Base-by-base conservation (phyloP, 139 green algal species). In the Coelastrella sp. region DNA sequence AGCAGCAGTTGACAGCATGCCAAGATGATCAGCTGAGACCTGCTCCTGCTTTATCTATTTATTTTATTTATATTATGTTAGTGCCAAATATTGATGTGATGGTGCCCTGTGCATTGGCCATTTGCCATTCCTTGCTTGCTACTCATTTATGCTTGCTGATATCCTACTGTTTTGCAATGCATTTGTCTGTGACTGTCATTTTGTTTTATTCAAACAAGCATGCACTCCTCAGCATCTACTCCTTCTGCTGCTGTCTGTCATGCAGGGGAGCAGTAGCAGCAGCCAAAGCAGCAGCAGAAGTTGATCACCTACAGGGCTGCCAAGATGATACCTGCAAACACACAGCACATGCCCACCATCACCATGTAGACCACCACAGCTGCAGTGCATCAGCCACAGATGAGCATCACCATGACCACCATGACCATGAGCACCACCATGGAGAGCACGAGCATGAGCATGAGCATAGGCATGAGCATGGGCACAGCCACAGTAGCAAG, bases 261-360 rank as follows among this genome's bases (percentile, higher is more conserved):
- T 81, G 90, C 97, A 99, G 90, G 85, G 97, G 8, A 96, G 95
- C 78, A 19, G 78, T 84, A 11, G 78, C 78, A 66, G 78, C 78
- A 70, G 78, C 78, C 12, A 75, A 87, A 24, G 82, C 60, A 70
- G 82, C 82, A 70, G 82, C 82, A 19, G 84, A 91, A 73, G 79
- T 83, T 17, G 79, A 81, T 56, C 73, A 74, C 19, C 8, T 88
- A 6, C 49, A 72, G 11, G 14, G 57, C 56, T 86, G 87, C 10
- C 9, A 83, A 14, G 57, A 78, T 7, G 6, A 15, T 4, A 6
- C 70, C 4, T 81, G 65, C 65, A 61, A 20, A 6, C 20, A 86
- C 22, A 79, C 22, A 75, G 89, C 92, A 8, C 80, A 92, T 27
- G 19, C 93, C 9, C 85, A 95, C 84, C 84, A 93, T 35, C 82